Evolutionary conservation across 2,329 filamentous ascomycete species (phyloP), one percentile per base, ranked within the genome.

Genomic region (Nemania bipapillata): DNA sequence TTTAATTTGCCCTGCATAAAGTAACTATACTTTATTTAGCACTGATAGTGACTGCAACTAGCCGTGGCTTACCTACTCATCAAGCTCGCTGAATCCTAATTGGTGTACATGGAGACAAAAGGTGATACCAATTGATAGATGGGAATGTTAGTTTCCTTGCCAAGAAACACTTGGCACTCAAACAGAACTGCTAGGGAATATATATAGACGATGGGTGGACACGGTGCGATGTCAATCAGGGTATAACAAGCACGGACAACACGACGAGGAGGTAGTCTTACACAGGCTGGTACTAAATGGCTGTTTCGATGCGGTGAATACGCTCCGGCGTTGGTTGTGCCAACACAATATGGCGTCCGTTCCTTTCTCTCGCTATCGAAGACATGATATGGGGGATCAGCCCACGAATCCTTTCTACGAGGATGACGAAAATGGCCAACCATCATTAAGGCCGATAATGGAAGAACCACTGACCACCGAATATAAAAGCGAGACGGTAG

Each of bases 401-500:
- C 35, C 54, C 26, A 49, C 22, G 20, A 1, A 26, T 20, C 26
- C 45, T 26, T 37, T 22, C 4, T 17, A 62, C 12, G 35, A 40
- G 17, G 63, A 50, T 3, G 15, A 9, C 8, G 12, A n/a, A 35
- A 66, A 24, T 15, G 32, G 28, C 28, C 50, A 15, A 4, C 26
- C 42, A 26, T 47, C 50, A 12, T n/a, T 24, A 32, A 42, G 49
- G 50, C 15, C 24, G 40, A 20, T 26, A 32, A 47, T 52, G 8
- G 57, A 61, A n/a, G 63, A 62, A 17, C 28, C 30, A 40, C 17
- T 40, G 11, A 50, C 50, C 6, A 49, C 57, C 24, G 63, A 56
- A 32, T 61, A 61, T 30, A 49, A 50, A 56, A 42, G 35, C 47
- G 62, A 65, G 32, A 37, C 62, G 35, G 20, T 55, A 11, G 42